Evolutionary conservation across 805 yeast genomes (phyloP), one percentile per base, ranked within the genome.

Genomic region (Martiniozyma abietophila): DNA sequence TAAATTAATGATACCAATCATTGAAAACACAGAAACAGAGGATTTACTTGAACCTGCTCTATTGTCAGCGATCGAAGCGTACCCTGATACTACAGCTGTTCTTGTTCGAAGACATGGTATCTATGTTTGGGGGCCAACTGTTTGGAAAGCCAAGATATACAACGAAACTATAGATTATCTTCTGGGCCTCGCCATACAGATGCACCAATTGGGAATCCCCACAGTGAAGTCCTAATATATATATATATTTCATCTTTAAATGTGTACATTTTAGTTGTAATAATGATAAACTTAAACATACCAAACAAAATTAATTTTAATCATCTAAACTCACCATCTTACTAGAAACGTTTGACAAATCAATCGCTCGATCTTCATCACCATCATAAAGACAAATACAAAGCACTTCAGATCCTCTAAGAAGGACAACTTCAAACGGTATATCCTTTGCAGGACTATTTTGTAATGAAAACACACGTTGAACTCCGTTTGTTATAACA

Each of bases 71-170:
- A 72, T 88, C 35, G 54, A 46, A n/a, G 63, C 67, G 11, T 79
- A 84, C 48, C 96, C 96, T 2, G 66, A 72, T 0, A 62, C 94
- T 4, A 73, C 86, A 3, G 96, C 96, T 0, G 85, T 89, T 1
- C 63, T 89, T 34, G 96, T 89, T 6, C 72, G 95, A 56, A 68
- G 96, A 50, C 97, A 89, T 51, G 97, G 97, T 1, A 78, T 89
- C 29, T 89, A 79, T 53, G 95, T 86, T n/a, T 89, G 96, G 96
- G 96, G 96, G 17, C 84, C 80, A 47, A 74, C 70, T 18, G 82
- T 84, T 9, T 81, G 94, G 82, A 85, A 88, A 58, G 96, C 96
- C 31, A 89, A 89, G 58, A 71, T 89, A 10, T 80, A 81, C 54
- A 86, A 86, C 53, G 97, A 89, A 58, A 94, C 96, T 12, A 74